phyloP scores from a whole-genome alignment of 768 basidiomycete genomes.

The Leccinum uliginosum region DNA sequence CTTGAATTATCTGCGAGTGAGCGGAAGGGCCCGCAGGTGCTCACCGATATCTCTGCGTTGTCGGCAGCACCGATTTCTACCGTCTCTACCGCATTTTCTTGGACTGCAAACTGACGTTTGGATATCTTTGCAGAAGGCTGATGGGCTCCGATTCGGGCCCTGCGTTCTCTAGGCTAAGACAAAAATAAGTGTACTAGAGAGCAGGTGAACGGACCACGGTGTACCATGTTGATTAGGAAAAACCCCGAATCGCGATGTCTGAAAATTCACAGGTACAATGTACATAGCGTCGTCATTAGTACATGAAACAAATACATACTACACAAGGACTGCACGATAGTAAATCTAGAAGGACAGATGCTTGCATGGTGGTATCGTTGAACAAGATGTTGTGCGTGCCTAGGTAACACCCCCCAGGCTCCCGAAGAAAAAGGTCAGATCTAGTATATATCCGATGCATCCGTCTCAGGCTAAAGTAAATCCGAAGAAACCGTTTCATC shows the following conservation, averaged over 20 bases:
- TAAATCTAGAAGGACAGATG: neutral
- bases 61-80: slow-evolving; percentile 40
- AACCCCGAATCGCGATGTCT: neutral
- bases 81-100: slow-evolving; percentile 45
- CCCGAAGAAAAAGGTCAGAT: neutral
- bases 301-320: neutral
- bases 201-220: neutral
- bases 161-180: slow-evolving; percentile 33
- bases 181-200: slow-evolving; percentile 8
- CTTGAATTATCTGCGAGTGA: neutral
- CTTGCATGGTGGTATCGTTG: neutral
- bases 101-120: slow-evolving; percentile 47
- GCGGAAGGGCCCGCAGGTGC: slow-evolving; percentile 4
- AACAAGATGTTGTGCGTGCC: neutral
- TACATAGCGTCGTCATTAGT: neutral
- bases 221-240: slow-evolving; percentile 20
- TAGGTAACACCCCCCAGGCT: neutral
- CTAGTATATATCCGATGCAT: slow-evolving; percentile 1
- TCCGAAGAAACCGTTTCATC: slow-evolving; percentile 7
- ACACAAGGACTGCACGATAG: neutral
- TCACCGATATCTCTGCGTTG: slow-evolving; percentile 38
- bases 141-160: slow-evolving; percentile 44
- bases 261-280: neutral
- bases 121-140: slow-evolving; percentile 46
- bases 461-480: slow-evolving; percentile 6